A percentile compares a stretch with the other conserved stretches of the same genome.
These are phyloP conservation scores for Lentinula raphanica DNA, from an alignment of 768 basidiomycete genomes.

Conservation along the genomic window DNA sequence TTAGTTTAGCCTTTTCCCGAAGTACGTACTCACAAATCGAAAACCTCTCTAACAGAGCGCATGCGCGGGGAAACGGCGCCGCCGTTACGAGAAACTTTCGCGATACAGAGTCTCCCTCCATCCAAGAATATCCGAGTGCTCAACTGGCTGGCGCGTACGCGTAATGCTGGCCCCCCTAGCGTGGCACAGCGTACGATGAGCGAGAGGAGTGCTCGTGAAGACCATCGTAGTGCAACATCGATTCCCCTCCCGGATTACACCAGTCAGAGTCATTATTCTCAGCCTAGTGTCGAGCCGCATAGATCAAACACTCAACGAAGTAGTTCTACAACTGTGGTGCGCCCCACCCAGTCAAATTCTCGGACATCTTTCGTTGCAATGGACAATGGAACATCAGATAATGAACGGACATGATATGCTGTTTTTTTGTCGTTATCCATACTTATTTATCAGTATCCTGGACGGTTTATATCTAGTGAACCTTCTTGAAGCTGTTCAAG, in stretches of 20 bases:
- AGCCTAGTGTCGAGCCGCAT: not conserved
- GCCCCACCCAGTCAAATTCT: not conserved
- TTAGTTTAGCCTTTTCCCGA: not conserved
- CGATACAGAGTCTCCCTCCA: slow-evolving; percentile 6
- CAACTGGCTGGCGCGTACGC: slow-evolving; percentile 2
- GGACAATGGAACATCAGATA: not conserved
- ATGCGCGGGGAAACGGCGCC: slow-evolving; percentile 4
- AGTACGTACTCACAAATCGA: not conserved
- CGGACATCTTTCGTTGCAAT: not conserved
- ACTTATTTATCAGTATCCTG: too few species aligned
- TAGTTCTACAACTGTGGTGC: not conserved
- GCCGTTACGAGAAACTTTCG: not conserved
- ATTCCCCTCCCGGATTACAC: not conserved
- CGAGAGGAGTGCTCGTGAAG: not conserved
- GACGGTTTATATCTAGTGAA: too few species aligned
- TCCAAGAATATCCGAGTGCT: slow-evolving; percentile 4
- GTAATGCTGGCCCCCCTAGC: slow-evolving; percentile 1
- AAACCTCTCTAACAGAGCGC: not conserved
- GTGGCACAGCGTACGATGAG: slow-evolving; percentile 1
- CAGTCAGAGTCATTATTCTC: not conserved
- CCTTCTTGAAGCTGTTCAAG: too few species aligned
- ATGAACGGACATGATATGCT: too few species aligned
- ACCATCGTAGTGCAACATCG: not conserved
- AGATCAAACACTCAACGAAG: not conserved
- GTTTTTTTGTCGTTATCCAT: too few species aligned